Evolutionary conservation across 2,329 filamentous ascomycete species (phyloP).

Genomic region (Alternaria arbusti): DNA sequence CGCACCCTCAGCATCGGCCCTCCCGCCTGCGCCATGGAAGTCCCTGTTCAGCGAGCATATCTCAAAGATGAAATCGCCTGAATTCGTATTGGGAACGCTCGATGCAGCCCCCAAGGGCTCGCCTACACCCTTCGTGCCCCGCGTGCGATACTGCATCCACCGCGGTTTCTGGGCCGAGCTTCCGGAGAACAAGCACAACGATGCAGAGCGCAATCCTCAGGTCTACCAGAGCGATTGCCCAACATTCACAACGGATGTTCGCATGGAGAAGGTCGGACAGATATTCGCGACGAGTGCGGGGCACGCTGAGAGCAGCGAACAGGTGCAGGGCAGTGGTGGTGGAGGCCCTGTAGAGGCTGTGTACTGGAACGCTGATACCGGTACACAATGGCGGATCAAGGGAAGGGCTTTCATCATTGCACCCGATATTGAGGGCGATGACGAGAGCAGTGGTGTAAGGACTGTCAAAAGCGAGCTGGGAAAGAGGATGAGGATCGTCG

Average conservation of each 20-base stretch:
- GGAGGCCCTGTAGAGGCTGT: constrained; percentile 80
- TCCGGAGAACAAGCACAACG: constrained; percentile 74
- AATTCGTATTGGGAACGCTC: constrained; percentile 61
- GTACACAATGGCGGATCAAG: constrained; percentile 84
- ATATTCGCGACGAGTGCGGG: constrained; percentile 63
- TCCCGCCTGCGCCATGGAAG: constrained; percentile 60
- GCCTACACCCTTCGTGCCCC: constrained; percentile 54
- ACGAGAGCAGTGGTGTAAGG: constrained; percentile 60
- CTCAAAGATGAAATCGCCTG: constrained; percentile 55
- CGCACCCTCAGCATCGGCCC: constrained; percentile 43
- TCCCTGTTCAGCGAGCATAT: constrained; percentile 58
- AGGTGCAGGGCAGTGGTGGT: constrained; percentile 61
- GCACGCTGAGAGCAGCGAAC: constrained; percentile 53
- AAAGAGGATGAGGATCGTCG: constrained; percentile 66
- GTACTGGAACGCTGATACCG: constrained; percentile 76
- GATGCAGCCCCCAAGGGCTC: constrained; percentile 49
- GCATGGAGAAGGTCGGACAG: constrained; percentile 84
- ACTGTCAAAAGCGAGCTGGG: constrained; percentile 67
- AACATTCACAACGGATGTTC: constrained; percentile 84
- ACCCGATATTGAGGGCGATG: constrained; percentile 65
- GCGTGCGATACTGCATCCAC: constrained; percentile 81
- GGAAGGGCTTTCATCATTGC: constrained; percentile 79
- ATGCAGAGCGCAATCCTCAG: constrained; percentile 72
- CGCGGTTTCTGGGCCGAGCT: constrained; percentile 83
- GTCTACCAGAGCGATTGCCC: constrained; percentile 78